These are phyloP conservation scores for Starmera caribaea DNA, from an alignment of 805 yeast genomes.

Conservation along the genomic window DNA sequence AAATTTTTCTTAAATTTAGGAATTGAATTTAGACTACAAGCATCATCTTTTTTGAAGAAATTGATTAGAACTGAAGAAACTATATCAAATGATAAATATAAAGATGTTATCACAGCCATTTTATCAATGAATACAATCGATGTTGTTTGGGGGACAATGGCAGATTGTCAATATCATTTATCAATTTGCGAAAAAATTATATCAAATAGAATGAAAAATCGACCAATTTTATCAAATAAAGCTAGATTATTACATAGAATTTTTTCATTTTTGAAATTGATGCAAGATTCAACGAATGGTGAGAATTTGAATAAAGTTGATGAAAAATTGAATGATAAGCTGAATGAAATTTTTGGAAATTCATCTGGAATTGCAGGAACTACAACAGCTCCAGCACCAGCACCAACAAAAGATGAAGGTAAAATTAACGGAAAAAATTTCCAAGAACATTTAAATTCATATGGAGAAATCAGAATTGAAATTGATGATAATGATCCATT, in stretches of 20 bases:
- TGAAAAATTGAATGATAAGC: background rate
- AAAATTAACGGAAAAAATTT: conserved; percentile 15
- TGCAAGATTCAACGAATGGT: conserved; percentile 55
- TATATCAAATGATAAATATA: conserved; percentile 55
- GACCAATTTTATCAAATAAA: conserved; percentile 62
- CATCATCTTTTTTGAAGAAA: conserved; percentile 53
- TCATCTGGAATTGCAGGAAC: background rate
- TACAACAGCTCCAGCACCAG: background rate
- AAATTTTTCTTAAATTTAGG: conserved; percentile 65
- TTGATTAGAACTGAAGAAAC: conserved; percentile 42
- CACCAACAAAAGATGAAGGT: conserved; percentile 15
- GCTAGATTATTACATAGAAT: conserved; percentile 73
- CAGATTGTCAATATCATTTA: conserved; percentile 68
- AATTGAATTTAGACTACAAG: conserved; percentile 64
- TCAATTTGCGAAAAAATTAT: conserved; percentile 71
- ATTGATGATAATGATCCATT: conserved; percentile 13
- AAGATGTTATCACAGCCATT: conserved; percentile 75
- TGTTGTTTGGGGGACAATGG: conserved; percentile 86
- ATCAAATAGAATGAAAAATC: conserved; percentile 52
- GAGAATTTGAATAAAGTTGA: conserved; percentile 6
- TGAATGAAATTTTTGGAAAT: background rate
- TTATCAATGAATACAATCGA: conserved; percentile 83
- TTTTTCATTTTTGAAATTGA: conserved; percentile 60
- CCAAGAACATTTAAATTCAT: conserved; percentile 32
- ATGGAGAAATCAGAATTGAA: conserved; percentile 40